Percentiles rank a stretch among this genome's conserved stretches.
Conservation (phyloP, 2,329 filamentous ascomycete species). For the Aspergillus eucalypticola region DNA sequence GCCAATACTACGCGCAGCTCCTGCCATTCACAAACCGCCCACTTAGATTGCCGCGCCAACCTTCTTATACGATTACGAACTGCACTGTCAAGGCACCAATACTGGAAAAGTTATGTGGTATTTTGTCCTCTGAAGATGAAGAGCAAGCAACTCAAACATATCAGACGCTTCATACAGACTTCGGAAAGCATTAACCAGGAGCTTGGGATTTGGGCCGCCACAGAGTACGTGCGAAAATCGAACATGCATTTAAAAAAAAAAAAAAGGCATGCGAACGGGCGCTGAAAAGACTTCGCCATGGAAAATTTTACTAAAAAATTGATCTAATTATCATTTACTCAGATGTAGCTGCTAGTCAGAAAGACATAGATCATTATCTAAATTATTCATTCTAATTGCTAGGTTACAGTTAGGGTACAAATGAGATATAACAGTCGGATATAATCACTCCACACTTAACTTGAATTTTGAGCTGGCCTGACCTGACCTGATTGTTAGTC, state of each 20-base stretch:
- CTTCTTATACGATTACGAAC: neutral
- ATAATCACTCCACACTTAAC: too few species aligned
- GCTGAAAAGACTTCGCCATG: slow-evolving; percentile 5
- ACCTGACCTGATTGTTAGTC: neutral
- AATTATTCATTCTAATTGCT: too few species aligned
- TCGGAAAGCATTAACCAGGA: neutral
- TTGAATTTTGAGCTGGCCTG: neutral
- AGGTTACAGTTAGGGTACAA: too few species aligned
- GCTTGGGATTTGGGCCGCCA: slow-evolving; percentile 2
- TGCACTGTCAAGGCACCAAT: neutral
- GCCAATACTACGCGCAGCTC: neutral
- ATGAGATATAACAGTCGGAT: too few species aligned
- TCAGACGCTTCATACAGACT: neutral
- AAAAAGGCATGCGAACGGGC: neutral
- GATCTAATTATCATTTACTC: too few species aligned
- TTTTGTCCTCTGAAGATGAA: neutral
- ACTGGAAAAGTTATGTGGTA: neutral
- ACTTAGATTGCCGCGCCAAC: neutral
- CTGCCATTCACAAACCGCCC: slow-evolving; percentile 3
- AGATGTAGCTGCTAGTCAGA: too few species aligned
- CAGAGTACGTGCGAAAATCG: neutral
- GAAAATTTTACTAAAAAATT: neutral
- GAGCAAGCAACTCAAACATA: neutral
- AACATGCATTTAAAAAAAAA: neutral
- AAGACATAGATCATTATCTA: too few species aligned